Base-by-base conservation (phyloP, 441 rosid genomes). In the Codiaeum variegatum region DNA sequence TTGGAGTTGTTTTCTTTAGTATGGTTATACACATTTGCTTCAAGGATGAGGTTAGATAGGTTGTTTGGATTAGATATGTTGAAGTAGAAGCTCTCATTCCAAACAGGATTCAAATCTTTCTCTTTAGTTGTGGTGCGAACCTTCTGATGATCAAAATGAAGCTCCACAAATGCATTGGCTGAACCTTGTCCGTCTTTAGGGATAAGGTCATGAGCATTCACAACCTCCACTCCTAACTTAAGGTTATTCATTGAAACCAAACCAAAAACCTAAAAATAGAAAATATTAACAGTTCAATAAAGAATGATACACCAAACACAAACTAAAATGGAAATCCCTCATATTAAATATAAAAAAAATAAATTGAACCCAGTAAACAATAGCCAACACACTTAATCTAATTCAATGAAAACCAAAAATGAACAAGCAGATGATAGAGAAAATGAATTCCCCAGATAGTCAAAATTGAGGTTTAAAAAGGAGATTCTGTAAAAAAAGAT, bases 31-130 rank as follows among this genome's bases (percentile, higher is more conserved):
- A 95, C 83, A 71, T 54, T 38, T 32, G 95, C 98, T 60, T 91
- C 96, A 28, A 95, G 92, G 55, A 75, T 54, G 65, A 85, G 91
- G 77, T 84, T 80, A 2, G 83, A 61, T 10, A 95, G 72, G 74
- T 72, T 85, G 81, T 69, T 84, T 32, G 98, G 87, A 74, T 95
- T 84, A 16, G 96, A 86, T 56, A 95, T 78, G 70, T 90, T 89
- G 92, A 95, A 91, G 80, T 81, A 91, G 85, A 92, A 92, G 68
- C 67, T 88, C 73, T 95, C 98, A 64, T 88, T 88, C 98, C 98
- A 95, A 16, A 88, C 87, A 2, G 99, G 99, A 73, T 73, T 86
- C 7, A 84, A 86, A 78, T 90, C 98, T 42, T 83, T 88, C 23
- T 83, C 81, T 81, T 92, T 95, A 13, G 69, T 83, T 4, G 91